phyloP scores from a whole-genome alignment of 257 asterid genomes.

The Petunia secreta region DNA sequence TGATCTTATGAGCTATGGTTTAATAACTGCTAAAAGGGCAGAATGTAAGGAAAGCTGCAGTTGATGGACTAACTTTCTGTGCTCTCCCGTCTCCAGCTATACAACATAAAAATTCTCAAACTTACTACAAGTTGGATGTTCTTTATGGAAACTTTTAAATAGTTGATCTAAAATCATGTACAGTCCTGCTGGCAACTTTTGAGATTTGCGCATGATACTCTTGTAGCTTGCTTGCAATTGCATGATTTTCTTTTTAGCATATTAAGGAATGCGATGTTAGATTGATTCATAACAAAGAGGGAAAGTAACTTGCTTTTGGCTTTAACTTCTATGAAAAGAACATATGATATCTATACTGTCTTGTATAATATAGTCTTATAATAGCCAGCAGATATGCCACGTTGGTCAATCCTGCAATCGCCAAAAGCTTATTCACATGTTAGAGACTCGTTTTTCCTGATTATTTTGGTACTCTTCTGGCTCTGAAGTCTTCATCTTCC shows the following conservation, averaged over 20 bases:
- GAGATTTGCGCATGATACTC: not conserved
- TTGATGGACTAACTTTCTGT: conserved; percentile 11
- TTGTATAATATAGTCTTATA: not conserved
- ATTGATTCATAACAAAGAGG: not conserved
- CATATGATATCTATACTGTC: not conserved
- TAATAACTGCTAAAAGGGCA: conserved; percentile 11
- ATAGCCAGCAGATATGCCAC: not conserved
- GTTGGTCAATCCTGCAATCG: conserved; percentile 12
- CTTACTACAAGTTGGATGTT: not conserved
- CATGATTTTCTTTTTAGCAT: not conserved
- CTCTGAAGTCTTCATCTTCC: not conserved
- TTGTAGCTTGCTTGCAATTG: not conserved
- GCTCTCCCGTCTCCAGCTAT: not conserved
- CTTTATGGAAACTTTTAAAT: not conserved
- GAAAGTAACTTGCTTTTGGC: not conserved
- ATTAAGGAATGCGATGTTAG: not conserved
- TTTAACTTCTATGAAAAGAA: conserved; percentile 11
- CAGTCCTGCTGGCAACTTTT: not conserved
- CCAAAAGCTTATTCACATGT: conserved; percentile 6
- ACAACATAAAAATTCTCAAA: not conserved
- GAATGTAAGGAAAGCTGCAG: not conserved
- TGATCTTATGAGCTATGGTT: not conserved
- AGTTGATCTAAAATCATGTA: not conserved
- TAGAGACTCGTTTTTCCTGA: not conserved
- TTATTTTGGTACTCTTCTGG: not conserved